Base-by-base conservation (phyloP, 1,284 basidiomycete species). In the Sanghuangporus baumii region DNA sequence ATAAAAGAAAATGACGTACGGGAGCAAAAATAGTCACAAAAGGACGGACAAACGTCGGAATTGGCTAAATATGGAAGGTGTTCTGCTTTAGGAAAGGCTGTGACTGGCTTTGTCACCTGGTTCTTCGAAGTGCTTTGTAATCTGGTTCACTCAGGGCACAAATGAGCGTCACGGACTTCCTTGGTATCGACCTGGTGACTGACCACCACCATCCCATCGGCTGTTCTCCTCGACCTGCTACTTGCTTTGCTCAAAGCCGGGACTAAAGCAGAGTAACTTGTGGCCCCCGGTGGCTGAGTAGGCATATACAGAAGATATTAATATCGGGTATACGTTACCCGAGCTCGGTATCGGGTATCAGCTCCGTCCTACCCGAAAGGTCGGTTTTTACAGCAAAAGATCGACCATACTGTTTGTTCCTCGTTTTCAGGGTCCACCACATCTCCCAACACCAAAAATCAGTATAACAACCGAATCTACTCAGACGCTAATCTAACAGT, bases 401-500 rank as follows among this genome's bases (percentile, higher is more conserved):
- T 54, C 52, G 52, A 34, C 52, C 52, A 54, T n/a, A 54, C 9
- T n/a, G 52, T 37, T 37, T 54, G 31, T 48, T 48, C 18, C 47
- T 48, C 20, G 47, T 54, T 16, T 31, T 54, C 20, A 54, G 57
- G 57, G 46, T 48, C 41, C 43, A 26, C 16, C 18, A 43, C 56
- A 43, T n/a, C 56, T 16, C 56, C 34, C n/a, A 41, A 41, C n/a
- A 6, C 40, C n/a, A 48, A 31, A 46, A 34, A 16, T 34, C n/a
- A 48, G 23, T 47, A 50, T 47, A 48, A 58, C 41, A 58, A 48
- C 41, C 55, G 38, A 56, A 14, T 18, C 16, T 7, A 20, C 34
- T 16, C 43, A 48, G 43, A 47, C 23, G 23, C 40, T 36, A 55
- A 55, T 47, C 41, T 52, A 26, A 59, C 46, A 63, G 51, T 48